Percentiles rank a stretch among this genome's conserved stretches.
Evolutionary conservation across 1,284 basidiomycete genomes (phyloP).

Genomic region (Grifola frondosa): DNA sequence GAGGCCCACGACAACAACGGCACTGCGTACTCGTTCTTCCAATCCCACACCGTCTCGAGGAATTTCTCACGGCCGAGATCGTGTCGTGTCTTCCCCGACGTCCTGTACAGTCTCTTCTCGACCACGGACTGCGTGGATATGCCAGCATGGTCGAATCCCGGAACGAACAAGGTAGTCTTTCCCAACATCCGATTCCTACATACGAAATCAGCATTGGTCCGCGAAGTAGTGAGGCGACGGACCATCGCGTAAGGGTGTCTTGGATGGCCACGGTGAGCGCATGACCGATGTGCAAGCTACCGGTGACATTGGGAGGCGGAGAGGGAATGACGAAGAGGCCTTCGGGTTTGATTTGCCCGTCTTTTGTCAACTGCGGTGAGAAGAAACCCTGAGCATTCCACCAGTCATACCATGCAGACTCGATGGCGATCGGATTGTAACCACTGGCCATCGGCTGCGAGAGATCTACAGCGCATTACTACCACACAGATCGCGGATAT

Average conservation of each 20-base stretch:
- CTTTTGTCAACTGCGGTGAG: slow-evolving; percentile 67
- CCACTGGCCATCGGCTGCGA: slow-evolving; percentile 84
- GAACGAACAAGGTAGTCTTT: slow-evolving; percentile 87
- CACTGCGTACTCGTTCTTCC: slow-evolving; percentile 88
- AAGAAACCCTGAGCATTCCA: slow-evolving; percentile 93
- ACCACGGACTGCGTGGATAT: slow-evolving; percentile 99
- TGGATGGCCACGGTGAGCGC: slow-evolving; percentile 93
- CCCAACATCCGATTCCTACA: slow-evolving; percentile 96
- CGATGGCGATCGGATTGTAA: slow-evolving; percentile 95
- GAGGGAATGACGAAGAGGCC: slow-evolving; percentile 87
- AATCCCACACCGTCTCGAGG: slow-evolving; percentile 89
- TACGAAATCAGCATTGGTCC: background rate
- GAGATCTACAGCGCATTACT: slow-evolving; percentile 70
- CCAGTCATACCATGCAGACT: slow-evolving; percentile 99
- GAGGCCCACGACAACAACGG: background rate
- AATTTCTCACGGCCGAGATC: slow-evolving; percentile 95
- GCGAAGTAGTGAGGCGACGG: slow-evolving; percentile 23
- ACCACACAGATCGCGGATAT: no score
- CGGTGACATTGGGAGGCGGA: slow-evolving; percentile 99
- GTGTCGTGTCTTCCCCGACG: slow-evolving; percentile 83
- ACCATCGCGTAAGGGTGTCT: slow-evolving; percentile 88
- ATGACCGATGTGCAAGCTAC: slow-evolving; percentile 95
- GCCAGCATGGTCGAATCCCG: slow-evolving; percentile 98
- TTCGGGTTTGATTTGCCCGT: slow-evolving; percentile 58
- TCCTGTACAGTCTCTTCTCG: slow-evolving; percentile 89